Base-by-base conservation (phyloP, 352 stramenopile genomes). In the Globisporangium middletonii region DNA sequence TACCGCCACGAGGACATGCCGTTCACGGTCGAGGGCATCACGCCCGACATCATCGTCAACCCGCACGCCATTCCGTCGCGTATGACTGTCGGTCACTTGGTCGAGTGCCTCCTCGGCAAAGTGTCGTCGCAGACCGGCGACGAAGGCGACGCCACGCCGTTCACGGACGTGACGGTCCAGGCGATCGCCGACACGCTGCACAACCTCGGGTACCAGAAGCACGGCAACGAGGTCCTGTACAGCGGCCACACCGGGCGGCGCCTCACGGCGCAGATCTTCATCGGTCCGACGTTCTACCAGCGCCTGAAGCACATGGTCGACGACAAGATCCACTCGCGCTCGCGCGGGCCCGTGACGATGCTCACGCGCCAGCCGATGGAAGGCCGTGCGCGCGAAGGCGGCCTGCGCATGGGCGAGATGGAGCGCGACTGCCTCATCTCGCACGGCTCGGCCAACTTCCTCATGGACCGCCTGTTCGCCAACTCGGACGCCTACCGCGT, bases 1-100 rank as follows among this genome's bases (percentile, higher is more conserved):
- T 99, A 99, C 69, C 89, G 92, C 30, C 96, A 99, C 69, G 96
- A 99, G 71, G 98, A 99, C 70, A 99, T 99, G 97, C 98, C 98
- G 37, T 99, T 99, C 73, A 99, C 95, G 19, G 84, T 94, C n/a
- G 94, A 99, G 66, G 85, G 98, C 33, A 98, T 99, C 66, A 97
- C 95, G 2, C 98, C 98, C 2, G 98, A 99, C 76, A 98, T 99
- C 61, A 98, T 99, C 70, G 96, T 99, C 37, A 99, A 99, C 78
- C 97, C 98, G 15, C 98, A 99, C 82, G 97, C 97, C 62, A 99
- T 99, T 91, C 98, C 98, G 53, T 98, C 92, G 52, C 97, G 98
- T 89, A 99, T 99, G 98, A 99, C 98, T 42, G 98, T 99, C 68
- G 98, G 96, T 23, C 96, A 99, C 76, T 85, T 99, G 62, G 97